These are phyloP conservation scores for Parietaria judaica DNA, from an alignment of 306 rosid species.

Conservation along the genomic window DNA sequence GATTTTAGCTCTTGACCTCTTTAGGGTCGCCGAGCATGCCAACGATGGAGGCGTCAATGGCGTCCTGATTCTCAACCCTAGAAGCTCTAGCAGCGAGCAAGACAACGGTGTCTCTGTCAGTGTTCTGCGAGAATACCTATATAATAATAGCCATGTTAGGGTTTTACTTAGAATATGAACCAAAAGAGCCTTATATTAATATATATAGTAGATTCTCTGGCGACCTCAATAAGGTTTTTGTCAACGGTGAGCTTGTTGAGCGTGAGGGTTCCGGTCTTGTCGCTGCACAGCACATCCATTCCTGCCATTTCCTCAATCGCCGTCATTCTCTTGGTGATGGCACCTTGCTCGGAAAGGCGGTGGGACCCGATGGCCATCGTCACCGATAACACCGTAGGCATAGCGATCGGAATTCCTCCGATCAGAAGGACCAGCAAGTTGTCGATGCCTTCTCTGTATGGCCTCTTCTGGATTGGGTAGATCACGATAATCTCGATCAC, in stretches of 20 bases:
- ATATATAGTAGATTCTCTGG: too few relatives aligned
- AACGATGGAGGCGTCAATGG: conserved; percentile 83
- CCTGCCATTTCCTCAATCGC: conserved; percentile 89
- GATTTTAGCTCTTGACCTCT: conserved; percentile 42
- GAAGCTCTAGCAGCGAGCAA: conserved; percentile 78
- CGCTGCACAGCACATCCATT: conserved; percentile 51
- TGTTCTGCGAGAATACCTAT: not conserved
- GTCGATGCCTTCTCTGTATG: conserved; percentile 87
- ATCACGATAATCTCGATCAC: conserved; percentile 73
- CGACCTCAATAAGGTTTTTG: conserved; percentile 68
- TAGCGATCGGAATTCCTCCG: conserved; percentile 95
- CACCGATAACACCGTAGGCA: conserved; percentile 92
- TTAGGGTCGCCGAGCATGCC: conserved; percentile 75
- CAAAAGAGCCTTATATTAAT: too few relatives aligned
- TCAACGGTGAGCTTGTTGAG: conserved; percentile 87
- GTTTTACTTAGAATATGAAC: too few relatives aligned
- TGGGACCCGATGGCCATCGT: conserved; percentile 97
- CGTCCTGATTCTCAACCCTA: conserved; percentile 79
- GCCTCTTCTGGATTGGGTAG: conserved; percentile 61
- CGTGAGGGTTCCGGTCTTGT: conserved; percentile 94
- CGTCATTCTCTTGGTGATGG: conserved; percentile 96
- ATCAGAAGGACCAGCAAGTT: conserved; percentile 83
- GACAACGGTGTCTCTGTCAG: conserved; percentile 47
- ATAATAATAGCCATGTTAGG: not conserved
- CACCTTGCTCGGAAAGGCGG: conserved; percentile 78